phyloP scores from a whole-genome alignment of 345 rosid genomes.

The Salix exigua region DNA sequence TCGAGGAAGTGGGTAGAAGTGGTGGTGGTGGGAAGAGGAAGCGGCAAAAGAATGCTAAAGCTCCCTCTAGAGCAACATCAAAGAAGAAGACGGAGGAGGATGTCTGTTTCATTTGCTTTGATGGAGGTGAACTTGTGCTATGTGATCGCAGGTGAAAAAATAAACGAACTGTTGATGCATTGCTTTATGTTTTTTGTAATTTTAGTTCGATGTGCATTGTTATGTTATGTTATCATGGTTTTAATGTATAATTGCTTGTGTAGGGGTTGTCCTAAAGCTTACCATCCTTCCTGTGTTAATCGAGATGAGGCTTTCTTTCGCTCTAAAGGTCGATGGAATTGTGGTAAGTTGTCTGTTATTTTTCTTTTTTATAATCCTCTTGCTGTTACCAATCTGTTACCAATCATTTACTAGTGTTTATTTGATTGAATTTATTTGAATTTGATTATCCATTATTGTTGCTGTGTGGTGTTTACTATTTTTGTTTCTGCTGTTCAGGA shows the following conservation, averaged over 20 bases:
- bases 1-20: slow-evolving; percentile 45
- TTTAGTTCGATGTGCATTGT: not conserved
- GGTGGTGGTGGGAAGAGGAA: slow-evolving; percentile 64
- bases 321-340: slow-evolving; percentile 88
- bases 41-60: slow-evolving; percentile 51
- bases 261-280: slow-evolving; percentile 99
- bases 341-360: slow-evolving; percentile 53
- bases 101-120: slow-evolving; percentile 96
- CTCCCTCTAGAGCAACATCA: slow-evolving; percentile 38
- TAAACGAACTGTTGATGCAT: not conserved
- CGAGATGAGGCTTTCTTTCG: slow-evolving; percentile 88
- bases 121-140: slow-evolving; percentile 91
- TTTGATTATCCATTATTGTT: not conserved
- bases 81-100: slow-evolving; percentile 88
- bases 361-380: not conserved
- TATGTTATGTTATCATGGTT: slow-evolving; percentile 2
- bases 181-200: not conserved
- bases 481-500: slow-evolving; percentile 11
- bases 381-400: too few relatives aligned
- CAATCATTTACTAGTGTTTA: not conserved
- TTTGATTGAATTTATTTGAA: too few relatives aligned
- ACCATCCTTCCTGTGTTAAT: slow-evolving; percentile 87
- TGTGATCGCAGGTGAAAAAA: slow-evolving; percentile 86
- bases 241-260: slow-evolving; percentile 10
- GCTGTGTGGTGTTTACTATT: slow-evolving; percentile 2